phyloP scores from a whole-genome alignment of 2,329 filamentous ascomycete genomes.

The Dothideomycetes sp. region DNA sequence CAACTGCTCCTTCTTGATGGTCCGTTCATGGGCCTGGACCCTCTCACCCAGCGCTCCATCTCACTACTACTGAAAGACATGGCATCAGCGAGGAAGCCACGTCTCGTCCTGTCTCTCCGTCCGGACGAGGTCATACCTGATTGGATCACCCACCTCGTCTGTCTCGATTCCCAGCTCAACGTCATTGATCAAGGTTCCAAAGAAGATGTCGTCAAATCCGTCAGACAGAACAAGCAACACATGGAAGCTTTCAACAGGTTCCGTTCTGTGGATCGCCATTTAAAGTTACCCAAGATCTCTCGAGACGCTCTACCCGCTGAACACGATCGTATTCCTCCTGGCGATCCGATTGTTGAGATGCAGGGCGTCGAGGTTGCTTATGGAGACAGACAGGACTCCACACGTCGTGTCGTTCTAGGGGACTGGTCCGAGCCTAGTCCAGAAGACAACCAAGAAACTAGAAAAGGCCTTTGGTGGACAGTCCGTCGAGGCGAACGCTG shows the following conservation, averaged over 20 bases:
- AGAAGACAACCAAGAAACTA: background rate
- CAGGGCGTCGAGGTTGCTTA: conserved; percentile 74
- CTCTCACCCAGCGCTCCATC: conserved; percentile 63
- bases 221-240: background rate
- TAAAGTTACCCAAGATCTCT: no score
- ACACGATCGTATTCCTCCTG: conserved; percentile 29
- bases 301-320: conserved; percentile 23
- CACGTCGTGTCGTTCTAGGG: conserved; percentile 60
- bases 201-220: conserved; percentile 46
- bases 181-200: conserved; percentile 59
- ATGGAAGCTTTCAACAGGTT: no score
- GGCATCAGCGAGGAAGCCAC: conserved; percentile 56
- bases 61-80: conserved; percentile 62
- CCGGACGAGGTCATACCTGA: conserved; percentile 81
- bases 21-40: conserved; percentile 93
- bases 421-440: conserved; percentile 53
- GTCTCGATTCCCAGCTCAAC: conserved; percentile 58
- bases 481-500: conserved; percentile 77
- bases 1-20: conserved; percentile 83
- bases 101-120: conserved; percentile 66
- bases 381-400: conserved; percentile 36
- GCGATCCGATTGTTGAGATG: conserved; percentile 78
- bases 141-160: conserved; percentile 81
- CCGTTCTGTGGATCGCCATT: background rate
- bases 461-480: conserved; percentile 65